Evolutionary conservation across 768 basidiomycete genomes (phyloP).

Genomic region (Boletellus emodensis): DNA sequence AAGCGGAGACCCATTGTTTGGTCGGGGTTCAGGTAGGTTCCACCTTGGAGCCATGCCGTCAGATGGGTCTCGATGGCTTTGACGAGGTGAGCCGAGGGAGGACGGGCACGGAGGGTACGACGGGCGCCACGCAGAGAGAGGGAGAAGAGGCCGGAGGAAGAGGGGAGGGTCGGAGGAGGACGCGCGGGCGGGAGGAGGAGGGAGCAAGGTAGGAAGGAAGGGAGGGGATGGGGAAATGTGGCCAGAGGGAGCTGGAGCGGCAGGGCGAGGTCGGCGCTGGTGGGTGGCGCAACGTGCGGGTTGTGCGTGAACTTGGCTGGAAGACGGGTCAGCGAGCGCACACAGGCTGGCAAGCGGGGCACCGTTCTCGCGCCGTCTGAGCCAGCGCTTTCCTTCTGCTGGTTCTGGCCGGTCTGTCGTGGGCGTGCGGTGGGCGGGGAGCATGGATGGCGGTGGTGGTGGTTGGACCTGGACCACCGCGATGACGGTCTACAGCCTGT

Average conservation of each 20-base stretch:
- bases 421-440: conserved; percentile 11
- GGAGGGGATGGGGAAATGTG: conserved; percentile 77
- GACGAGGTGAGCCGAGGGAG: conserved; percentile 53
- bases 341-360: conserved; percentile 10
- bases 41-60: conserved; percentile 59
- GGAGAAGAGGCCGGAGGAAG: conserved; percentile 69
- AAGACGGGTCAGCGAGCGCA: not conserved
- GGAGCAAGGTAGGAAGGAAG: conserved; percentile 62
- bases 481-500: conserved; percentile 91
- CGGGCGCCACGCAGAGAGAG: conserved; percentile 74
- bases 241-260: conserved; percentile 40
- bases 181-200: conserved; percentile 45
- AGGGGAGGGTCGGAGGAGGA: conserved; percentile 41
- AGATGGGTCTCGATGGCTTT: conserved; percentile 65
- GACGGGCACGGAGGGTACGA: conserved; percentile 55
- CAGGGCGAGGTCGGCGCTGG: conserved; percentile 50
- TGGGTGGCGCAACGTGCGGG: conserved; percentile 64
- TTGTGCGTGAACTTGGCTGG: conserved; percentile 71
- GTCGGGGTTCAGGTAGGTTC: conserved; percentile 54
- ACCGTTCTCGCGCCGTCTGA: conserved; percentile 77
- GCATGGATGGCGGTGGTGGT: not conserved
- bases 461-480: not conserved
- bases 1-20: conserved; percentile 25
- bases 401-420: conserved; percentile 57
- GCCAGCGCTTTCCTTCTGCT: conserved; percentile 76